phyloP scores from a whole-genome alignment of 2,329 filamentous ascomycete species.

The Acarospora socialis region DNA sequence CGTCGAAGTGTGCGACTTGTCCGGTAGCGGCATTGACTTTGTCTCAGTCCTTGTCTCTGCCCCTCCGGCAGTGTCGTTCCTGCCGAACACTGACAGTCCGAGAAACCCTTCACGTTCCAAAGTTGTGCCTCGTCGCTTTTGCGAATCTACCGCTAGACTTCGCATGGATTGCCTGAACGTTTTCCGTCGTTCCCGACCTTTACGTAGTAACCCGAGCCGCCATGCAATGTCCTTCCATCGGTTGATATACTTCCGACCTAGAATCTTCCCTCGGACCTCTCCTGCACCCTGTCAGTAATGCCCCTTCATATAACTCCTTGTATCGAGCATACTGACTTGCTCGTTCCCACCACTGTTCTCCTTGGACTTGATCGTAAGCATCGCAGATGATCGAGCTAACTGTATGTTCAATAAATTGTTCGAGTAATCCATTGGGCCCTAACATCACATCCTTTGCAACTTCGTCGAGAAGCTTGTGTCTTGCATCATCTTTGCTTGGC shows the following conservation, averaged over 20 bases:
- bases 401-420: constrained; percentile 30
- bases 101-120: neutral
- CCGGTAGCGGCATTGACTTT: no score
- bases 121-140: constrained; percentile 1
- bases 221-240: constrained; percentile 25
- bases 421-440: constrained; percentile 27
- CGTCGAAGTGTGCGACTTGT: no score
- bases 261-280: constrained; percentile 19
- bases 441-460: constrained; percentile 27
- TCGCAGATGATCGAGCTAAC: constrained; percentile 22
- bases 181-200: constrained; percentile 24
- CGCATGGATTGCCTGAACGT: constrained; percentile 15
- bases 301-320: neutral
- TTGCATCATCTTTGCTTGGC: constrained; percentile 4
- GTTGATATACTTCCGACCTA: constrained; percentile 23
- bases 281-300: constrained; percentile 15
- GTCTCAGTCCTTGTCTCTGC: no score
- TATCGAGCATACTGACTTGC: constrained; percentile 11
- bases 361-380: constrained; percentile 20
- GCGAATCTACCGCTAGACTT: constrained; percentile 3
- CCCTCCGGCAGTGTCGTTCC: neutral
- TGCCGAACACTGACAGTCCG: neutral
- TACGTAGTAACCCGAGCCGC: constrained; percentile 21
- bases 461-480: constrained; percentile 16
- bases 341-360: constrained; percentile 12